These are phyloP conservation scores for Colletotrichum cuscutae DNA, from an alignment of 2,329 filamentous ascomycete genomes.

Conservation along the genomic window DNA sequence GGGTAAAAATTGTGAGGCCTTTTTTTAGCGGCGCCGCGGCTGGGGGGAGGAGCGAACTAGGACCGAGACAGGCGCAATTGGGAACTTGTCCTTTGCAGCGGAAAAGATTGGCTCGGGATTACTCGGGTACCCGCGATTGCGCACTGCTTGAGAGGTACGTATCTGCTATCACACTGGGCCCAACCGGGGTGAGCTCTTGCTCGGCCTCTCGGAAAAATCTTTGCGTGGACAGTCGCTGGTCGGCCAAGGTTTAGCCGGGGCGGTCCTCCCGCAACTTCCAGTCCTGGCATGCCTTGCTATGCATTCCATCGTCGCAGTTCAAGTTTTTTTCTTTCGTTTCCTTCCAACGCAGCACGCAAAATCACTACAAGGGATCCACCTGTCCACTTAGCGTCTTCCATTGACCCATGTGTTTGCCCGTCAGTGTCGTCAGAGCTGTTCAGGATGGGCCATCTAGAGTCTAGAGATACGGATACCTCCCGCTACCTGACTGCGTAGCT, in stretches of 20 bases:
- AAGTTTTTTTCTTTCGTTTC: not conserved
- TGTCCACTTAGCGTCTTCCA: slow-evolving; percentile 30
- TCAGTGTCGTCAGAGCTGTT: not conserved
- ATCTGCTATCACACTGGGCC: not conserved
- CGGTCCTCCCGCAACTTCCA: not conserved
- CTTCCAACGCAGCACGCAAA: not conserved
- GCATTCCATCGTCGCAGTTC: not conserved
- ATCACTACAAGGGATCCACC: not conserved
- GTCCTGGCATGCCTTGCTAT: too few relatives aligned
- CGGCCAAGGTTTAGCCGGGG: slow-evolving; percentile 29
- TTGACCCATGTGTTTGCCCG: slow-evolving; percentile 33
- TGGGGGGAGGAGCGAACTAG: slow-evolving; percentile 6
- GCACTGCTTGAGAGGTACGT: not conserved
- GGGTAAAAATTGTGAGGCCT: slow-evolving; percentile 34
- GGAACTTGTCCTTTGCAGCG: slow-evolving; percentile 32
- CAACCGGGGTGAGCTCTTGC: not conserved
- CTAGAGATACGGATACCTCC: not conserved
- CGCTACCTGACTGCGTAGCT: not conserved
- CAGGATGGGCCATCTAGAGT: not conserved
- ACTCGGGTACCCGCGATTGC: slow-evolving; percentile 34
- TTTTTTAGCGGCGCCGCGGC: slow-evolving; percentile 35
- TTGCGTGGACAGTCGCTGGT: not conserved
- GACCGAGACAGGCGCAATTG: slow-evolving; percentile 12
- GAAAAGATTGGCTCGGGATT: slow-evolving; percentile 36
- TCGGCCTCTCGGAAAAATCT: slow-evolving; percentile 28